Conservation (phyloP, 1,284 basidiomycete species). For the Earliella scabrosa region DNA sequence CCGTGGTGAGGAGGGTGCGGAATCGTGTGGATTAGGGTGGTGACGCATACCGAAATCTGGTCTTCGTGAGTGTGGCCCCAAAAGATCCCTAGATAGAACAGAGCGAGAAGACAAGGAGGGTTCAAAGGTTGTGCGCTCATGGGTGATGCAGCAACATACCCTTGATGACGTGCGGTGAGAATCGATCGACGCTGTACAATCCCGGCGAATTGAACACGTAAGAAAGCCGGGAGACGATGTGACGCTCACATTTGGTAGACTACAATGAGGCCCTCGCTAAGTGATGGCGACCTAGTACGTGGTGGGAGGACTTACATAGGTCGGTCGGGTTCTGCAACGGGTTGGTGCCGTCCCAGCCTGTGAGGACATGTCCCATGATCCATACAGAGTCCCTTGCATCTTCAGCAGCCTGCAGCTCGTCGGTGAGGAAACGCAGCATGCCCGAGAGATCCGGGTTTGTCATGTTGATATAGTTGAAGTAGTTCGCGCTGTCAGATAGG, state of each 20-base stretch:
- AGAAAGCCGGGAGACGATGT: conserved; percentile 9
- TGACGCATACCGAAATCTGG: conserved; percentile 61
- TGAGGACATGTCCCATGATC: conserved; percentile 81
- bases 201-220: conserved; percentile 20
- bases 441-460: conserved; percentile 73
- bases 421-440: conserved; percentile 79
- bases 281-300: background rate
- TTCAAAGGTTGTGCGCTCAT: background rate
- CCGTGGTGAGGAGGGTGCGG: background rate
- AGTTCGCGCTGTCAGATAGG: conserved; percentile 54
- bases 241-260: conserved; percentile 74
- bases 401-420: conserved; percentile 81
- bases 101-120: conserved; percentile 14
- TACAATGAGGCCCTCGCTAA: conserved; percentile 29
- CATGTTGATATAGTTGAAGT: conserved; percentile 80
- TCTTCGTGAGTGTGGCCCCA: conserved; percentile 87
- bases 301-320: conserved; percentile 70
- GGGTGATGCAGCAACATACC: conserved; percentile 45
- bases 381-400: conserved; percentile 75
- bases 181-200: conserved; percentile 72
- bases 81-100: conserved; percentile 59
- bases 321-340: conserved; percentile 64
- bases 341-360: conserved; percentile 79
- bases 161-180: conserved; percentile 77
- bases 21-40: background rate